Evolutionary conservation across 2,329 filamentous ascomycete genomes (phyloP), one percentile per base, ranked within the genome.

Genomic region (Penicillium sp.): DNA sequence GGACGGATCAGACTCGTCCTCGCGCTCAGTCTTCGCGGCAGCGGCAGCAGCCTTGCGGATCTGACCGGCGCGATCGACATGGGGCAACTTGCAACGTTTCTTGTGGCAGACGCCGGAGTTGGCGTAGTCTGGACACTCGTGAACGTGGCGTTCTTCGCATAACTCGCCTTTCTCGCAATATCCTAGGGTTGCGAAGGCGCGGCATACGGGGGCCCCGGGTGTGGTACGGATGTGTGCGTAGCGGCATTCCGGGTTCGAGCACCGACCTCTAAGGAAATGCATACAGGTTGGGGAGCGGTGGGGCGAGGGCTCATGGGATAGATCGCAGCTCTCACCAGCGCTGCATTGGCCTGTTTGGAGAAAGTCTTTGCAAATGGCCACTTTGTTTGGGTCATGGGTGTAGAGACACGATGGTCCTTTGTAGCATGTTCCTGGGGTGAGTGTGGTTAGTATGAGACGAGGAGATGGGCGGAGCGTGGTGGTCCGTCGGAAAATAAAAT

Each of bases 71-170:
- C 89, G 86, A 75, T 94, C 89, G 69, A 92, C 84, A 75, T 99
- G 94, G 53, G 85, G 88, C 48, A 96, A 81, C 69, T 87, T 88
- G 78, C 92, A 97, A 60, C 86, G 85, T 73, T 86, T 85, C 69
- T 82, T 85, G 69, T 85, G 85, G 82, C 94, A 99, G 56, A 80
- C 78, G 64, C 92, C 92, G 54, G 83, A 90, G 74, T 96, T 95
- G 81, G 90, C 89, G 78, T 95, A 96, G 70, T 95, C 89, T 56
- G 94, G 92, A 73, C 94, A 97, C 73, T 97, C 92, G 74, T 88
- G 87, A 51, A 92, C 87, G 76, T 99, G 94, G 55, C 91, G 87
- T 58, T 94, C 85, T 54, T 83, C 74, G 74, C 94, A 97, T 49
- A 79, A 74, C 50, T 81, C 80, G 54, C 92, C 94, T 69, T 88